Evolutionary conservation across 495 filamentous ascomycete genomes (phyloP).

Genomic region (Podospora conica): DNA sequence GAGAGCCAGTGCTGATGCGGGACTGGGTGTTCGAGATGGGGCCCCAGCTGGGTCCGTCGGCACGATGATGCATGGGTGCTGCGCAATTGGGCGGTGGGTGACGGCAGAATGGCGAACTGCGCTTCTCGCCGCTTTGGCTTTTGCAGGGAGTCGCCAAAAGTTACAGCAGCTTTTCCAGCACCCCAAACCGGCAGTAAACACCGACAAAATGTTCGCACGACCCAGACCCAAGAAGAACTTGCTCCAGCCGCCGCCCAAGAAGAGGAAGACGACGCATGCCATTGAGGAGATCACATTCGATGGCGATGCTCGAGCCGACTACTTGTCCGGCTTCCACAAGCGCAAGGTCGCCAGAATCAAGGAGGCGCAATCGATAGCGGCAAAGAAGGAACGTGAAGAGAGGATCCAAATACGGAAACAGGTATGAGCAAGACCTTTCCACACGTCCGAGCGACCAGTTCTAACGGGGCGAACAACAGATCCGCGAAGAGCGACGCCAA

Average conservation of each 20-base stretch:
- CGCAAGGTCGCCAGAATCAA: conserved; percentile 79
- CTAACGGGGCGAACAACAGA: conserved; percentile 37
- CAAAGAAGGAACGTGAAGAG: conserved; percentile 65
- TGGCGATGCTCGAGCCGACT: conserved; percentile 66
- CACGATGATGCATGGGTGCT: conserved; percentile 2
- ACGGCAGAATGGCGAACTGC: background rate
- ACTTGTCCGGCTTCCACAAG: conserved; percentile 93
- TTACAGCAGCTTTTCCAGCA: conserved; percentile 23
- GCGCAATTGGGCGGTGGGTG: conserved; percentile 2
- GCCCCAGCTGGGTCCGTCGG: background rate
- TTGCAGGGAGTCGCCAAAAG: conserved; percentile 7
- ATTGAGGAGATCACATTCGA: conserved; percentile 85
- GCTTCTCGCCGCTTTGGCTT: background rate
- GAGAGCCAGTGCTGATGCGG: background rate
- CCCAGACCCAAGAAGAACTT: conserved; percentile 44
- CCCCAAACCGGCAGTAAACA: conserved; percentile 18
- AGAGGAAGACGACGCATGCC: conserved; percentile 52
- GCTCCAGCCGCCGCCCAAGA: conserved; percentile 52
- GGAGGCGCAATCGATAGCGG: conserved; percentile 71
- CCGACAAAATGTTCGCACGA: conserved; percentile 37
- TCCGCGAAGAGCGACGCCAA: conserved; percentile 70
- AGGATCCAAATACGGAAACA: conserved; percentile 63
- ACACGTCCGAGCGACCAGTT: background rate
- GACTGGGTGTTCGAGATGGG: background rate
- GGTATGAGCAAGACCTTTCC: conserved; percentile 41